Base-by-base conservation (phyloP, 306 rosid genomes). In the Nissolia schottii region DNA sequence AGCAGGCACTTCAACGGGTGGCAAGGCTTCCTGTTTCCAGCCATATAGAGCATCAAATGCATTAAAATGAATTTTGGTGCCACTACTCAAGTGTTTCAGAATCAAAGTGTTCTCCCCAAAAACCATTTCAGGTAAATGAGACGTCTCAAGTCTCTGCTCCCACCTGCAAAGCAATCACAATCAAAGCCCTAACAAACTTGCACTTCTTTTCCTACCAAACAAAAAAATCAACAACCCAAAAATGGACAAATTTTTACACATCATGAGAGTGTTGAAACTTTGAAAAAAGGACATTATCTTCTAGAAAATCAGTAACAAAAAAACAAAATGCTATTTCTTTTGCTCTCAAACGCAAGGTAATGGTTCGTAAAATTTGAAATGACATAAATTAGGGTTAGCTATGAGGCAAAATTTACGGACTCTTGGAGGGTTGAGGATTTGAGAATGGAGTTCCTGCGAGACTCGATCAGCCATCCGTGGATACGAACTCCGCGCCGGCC, bases 61-160 rank as follows among this genome's bases (percentile, higher is more conserved):
- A 81, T 94, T 94, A 43, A 94, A 94, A 72, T 87, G 83, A 74
- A 94, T 72, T 77, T 80, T 82, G 51, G 83, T 78, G 64, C 99
- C 99, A 79, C 90, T 91, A 2, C 59, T 70, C 51, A 80, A 41
- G 64, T 91, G 97, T 71, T 88, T 91, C 40, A 94, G 90, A 71
- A 76, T 71, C 67, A 94, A 81, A 66, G 79, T 71, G 64, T 90
- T 89, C 38, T 86, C 97, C 74, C 99, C 99, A 34, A 94, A 94
- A 77, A 94, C 87, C 99, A 94, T 94, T 86, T 94, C 97, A 1
- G 99, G 99, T 68, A 94, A 78, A 74, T 94, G 99, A 58, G 90
- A 85, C 2, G 96, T 94, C 46, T 80, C 64, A 48, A 94, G 99
- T 78, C 82, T 91, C 71, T 89, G 80, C 67, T 88, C 99, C 97